These are phyloP conservation scores for Polyporus tsugae DNA, from an alignment of 1,284 basidiomycete genomes.

Conservation along the genomic window DNA sequence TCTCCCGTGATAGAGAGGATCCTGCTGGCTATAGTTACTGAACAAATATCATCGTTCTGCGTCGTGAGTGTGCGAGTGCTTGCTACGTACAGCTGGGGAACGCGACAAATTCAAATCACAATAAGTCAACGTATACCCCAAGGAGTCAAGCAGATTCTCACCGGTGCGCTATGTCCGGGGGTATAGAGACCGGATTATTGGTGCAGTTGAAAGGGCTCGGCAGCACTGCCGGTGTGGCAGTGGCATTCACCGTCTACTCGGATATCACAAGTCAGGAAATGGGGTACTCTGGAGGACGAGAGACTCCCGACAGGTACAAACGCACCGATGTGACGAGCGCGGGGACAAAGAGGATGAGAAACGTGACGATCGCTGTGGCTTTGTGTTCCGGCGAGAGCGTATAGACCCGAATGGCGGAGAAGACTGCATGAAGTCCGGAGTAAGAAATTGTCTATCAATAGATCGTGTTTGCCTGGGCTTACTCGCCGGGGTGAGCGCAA, in stretches of 20 bases:
- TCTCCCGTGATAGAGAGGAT: background rate
- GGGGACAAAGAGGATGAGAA: background rate
- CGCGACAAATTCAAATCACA: too few relatives aligned
- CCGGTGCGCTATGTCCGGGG: background rate
- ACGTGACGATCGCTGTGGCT: background rate
- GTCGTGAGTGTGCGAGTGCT: background rate
- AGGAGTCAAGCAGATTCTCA: background rate
- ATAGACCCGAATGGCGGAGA: background rate
- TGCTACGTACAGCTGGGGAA: background rate
- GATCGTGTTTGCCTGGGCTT: background rate
- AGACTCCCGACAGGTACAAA: too few relatives aligned
- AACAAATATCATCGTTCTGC: background rate
- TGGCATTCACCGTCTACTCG: background rate
- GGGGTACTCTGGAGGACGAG: too few relatives aligned
- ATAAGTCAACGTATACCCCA: too few relatives aligned
- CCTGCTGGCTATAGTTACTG: background rate
- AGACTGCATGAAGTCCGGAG: background rate
- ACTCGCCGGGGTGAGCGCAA: background rate
- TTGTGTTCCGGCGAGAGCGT: background rate
- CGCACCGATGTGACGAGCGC: background rate
- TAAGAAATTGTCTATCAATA: background rate
- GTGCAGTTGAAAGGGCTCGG: slow-evolving; percentile 3
- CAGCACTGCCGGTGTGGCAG: background rate
- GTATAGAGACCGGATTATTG: background rate
- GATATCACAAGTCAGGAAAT: background rate